These are phyloP conservation scores for Colletotrichum theobromicola DNA, from an alignment of 2,329 filamentous ascomycete genomes.

Conservation along the genomic window DNA sequence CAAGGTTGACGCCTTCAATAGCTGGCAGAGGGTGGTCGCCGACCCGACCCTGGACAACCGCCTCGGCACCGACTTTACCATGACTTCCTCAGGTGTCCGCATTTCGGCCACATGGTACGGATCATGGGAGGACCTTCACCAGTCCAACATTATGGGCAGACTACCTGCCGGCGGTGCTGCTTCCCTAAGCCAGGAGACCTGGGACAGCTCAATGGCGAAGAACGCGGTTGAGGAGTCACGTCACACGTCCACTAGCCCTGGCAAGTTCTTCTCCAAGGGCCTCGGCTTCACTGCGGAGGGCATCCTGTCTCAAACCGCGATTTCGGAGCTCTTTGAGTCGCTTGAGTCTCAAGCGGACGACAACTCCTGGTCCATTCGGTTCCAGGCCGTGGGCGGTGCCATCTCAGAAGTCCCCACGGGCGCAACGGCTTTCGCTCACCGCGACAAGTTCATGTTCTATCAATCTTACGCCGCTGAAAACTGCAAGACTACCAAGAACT, in stretches of 20 bases:
- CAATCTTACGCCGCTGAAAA: constrained; percentile 57
- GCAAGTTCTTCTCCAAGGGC: constrained; percentile 55
- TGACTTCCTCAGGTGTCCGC: constrained; percentile 49
- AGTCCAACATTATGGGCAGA: constrained; percentile 42
- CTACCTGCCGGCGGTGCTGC: constrained; percentile 44
- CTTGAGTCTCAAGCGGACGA: constrained; percentile 48
- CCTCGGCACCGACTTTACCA: constrained; percentile 54
- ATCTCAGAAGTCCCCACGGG: constrained; percentile 53
- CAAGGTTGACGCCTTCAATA: constrained; percentile 46
- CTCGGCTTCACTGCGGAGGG: constrained; percentile 49
- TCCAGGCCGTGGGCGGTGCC: constrained; percentile 59
- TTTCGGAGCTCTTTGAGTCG: constrained; percentile 52
- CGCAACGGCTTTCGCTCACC: constrained; percentile 59
- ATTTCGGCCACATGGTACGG: constrained; percentile 61
- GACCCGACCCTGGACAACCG: constrained; percentile 54
- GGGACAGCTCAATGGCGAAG: constrained; percentile 56
- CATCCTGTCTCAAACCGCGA: constrained; percentile 42
- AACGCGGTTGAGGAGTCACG: constrained; percentile 46
- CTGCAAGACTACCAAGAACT: constrained; percentile 31
- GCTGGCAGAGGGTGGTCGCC: constrained; percentile 56
- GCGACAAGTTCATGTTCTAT: constrained; percentile 61
- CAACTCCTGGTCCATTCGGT: constrained; percentile 59
- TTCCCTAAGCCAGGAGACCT: constrained; percentile 51
- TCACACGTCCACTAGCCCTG: constrained; percentile 43
- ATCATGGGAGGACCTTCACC: constrained; percentile 51